Percentiles rank a stretch among this genome's conserved stretches.
These are phyloP conservation scores for Helenozyma rhizophorensis DNA, from an alignment of 805 yeast species.

Conservation along the genomic window DNA sequence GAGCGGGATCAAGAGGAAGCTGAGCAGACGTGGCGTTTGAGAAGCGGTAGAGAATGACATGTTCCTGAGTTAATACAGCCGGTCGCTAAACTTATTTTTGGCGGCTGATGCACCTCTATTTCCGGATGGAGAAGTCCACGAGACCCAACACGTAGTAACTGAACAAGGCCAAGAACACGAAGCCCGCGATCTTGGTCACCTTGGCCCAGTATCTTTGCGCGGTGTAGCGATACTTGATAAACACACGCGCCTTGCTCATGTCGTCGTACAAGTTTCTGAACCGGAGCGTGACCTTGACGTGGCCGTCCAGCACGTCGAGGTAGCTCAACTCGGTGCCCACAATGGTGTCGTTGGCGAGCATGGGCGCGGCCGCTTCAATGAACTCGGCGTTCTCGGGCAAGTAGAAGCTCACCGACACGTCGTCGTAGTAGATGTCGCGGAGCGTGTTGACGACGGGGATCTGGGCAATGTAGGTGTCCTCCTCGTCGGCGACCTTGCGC, in stretches of 20 bases:
- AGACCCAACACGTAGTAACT: constrained; percentile 45
- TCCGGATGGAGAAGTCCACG: constrained; percentile 28
- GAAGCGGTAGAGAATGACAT: too few species aligned
- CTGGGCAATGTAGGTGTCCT: constrained; percentile 51
- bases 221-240: constrained; percentile 61
- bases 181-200: constrained; percentile 61
- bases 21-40: too few species aligned
- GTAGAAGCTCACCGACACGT: constrained; percentile 55
- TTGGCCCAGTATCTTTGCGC: constrained; percentile 51
- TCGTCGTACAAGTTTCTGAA: constrained; percentile 68
- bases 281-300: constrained; percentile 61
- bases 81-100: too few species aligned
- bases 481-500: constrained; percentile 32
- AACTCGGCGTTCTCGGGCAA: constrained; percentile 84
- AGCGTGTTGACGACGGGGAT: constrained; percentile 77
- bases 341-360: constrained; percentile 30
- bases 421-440: constrained; percentile 61
- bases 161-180: constrained; percentile 56
- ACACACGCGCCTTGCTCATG: constrained; percentile 50
- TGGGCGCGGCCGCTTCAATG: constrained; percentile 53
- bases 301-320: constrained; percentile 75
- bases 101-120: too few species aligned
- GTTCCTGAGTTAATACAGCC: too few species aligned
- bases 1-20: too few species aligned
- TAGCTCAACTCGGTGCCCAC: constrained; percentile 47